These are phyloP conservation scores for Setomelanomma holmii DNA, from an alignment of 2,329 filamentous ascomycete species.

Conservation along the genomic window DNA sequence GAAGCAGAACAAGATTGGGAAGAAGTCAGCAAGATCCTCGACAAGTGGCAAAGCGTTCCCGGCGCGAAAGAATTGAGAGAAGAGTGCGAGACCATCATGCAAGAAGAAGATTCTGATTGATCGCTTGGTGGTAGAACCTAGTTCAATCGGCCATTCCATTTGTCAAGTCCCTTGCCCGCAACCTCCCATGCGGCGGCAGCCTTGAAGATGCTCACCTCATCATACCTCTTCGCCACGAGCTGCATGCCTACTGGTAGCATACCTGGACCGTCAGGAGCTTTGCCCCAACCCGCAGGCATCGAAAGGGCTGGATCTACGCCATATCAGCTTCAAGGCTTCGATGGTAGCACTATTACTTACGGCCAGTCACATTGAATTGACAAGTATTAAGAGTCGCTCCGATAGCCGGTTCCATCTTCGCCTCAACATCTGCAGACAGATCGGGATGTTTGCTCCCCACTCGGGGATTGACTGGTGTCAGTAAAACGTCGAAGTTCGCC, in stretches of 20 bases:
- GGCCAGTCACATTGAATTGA: conserved; percentile 60
- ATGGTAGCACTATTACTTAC: conserved; percentile 6
- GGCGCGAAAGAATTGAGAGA: conserved; percentile 52
- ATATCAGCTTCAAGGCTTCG: background rate
- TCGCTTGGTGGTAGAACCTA: background rate
- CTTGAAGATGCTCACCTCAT: conserved; percentile 43
- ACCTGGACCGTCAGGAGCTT: conserved; percentile 17
- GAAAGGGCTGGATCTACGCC: conserved; percentile 53
- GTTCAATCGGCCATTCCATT: conserved; percentile 26
- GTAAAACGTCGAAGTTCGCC: conserved; percentile 55
- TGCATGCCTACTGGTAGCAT: conserved; percentile 49
- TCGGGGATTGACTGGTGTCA: conserved; percentile 57
- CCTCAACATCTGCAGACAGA: conserved; percentile 41
- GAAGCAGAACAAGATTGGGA: conserved; percentile 65
- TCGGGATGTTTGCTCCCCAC: conserved; percentile 54
- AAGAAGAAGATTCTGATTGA: conserved; percentile 37
- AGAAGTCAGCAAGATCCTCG: conserved; percentile 48
- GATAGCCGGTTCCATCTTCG: conserved; percentile 54
- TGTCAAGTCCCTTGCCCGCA: conserved; percentile 31
- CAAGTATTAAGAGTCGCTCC: conserved; percentile 55
- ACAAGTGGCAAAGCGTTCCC: conserved; percentile 53
- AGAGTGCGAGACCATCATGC: conserved; percentile 46
- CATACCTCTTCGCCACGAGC: conserved; percentile 44
- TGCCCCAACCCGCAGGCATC: conserved; percentile 52
- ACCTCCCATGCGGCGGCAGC: conserved; percentile 47